These are phyloP conservation scores for Pichia sp. DNA, from an alignment of 1,139 yeast genomes.

Conservation along the genomic window DNA sequence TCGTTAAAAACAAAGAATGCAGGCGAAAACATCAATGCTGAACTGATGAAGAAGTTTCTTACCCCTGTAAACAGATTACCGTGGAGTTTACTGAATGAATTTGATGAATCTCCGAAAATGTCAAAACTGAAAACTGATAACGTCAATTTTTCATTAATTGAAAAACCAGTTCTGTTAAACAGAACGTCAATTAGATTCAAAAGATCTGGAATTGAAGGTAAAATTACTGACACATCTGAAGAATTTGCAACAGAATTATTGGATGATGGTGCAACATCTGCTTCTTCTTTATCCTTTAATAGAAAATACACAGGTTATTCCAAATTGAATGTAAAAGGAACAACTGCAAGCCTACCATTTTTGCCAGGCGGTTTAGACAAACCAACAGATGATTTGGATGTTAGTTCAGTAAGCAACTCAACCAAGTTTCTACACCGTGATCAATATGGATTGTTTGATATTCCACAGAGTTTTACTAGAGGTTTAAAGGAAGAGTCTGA, in stretches of 20 bases:
- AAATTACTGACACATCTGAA: constrained; percentile 58
- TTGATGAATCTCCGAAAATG: constrained; percentile 40
- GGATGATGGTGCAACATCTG: constrained; percentile 35
- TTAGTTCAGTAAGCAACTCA: constrained; percentile 23
- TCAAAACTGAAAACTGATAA: constrained; percentile 21
- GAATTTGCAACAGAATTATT: constrained; percentile 38
- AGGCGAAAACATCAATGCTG: constrained; percentile 10
- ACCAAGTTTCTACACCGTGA: constrained; percentile 55
- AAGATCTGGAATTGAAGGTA: constrained; percentile 71
- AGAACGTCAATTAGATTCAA: constrained; percentile 56
- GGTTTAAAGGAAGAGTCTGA: constrained; percentile 39
- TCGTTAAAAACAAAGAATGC: neutral
- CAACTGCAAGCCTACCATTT: constrained; percentile 76
- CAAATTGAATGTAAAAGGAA: constrained; percentile 56
- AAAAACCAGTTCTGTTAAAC: constrained; percentile 45
- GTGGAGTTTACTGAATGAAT: constrained; percentile 55
- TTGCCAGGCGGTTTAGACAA: constrained; percentile 78
- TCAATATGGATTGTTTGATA: constrained; percentile 65
- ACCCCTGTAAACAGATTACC: constrained; percentile 46
- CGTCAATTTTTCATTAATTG: constrained; percentile 33
- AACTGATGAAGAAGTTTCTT: constrained; percentile 33
- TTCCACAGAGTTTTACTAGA: constrained; percentile 75
- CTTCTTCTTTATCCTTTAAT: constrained; percentile 65
- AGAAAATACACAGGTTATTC: constrained; percentile 60
- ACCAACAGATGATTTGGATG: neutral